Percentiles rank a stretch among this genome's conserved stretches.
Conservation (phyloP, 345 rosid genomes). For the Hibiscus mutabilis region DNA sequence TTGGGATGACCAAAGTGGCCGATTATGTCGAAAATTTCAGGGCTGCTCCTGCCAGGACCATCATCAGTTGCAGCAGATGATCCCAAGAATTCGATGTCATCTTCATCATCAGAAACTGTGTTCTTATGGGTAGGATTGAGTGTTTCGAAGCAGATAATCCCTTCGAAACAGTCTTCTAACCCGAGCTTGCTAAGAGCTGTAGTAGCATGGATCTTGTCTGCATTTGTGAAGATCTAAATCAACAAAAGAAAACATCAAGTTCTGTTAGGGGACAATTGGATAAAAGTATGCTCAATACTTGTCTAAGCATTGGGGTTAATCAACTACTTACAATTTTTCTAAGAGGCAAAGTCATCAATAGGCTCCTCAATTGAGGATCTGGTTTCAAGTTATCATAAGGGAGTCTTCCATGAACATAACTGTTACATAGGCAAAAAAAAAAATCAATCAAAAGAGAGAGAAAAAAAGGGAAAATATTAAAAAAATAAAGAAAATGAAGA, state of each 20-base stretch:
- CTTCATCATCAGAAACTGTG: conserved; percentile 39
- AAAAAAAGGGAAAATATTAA: no score
- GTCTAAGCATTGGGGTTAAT: not conserved
- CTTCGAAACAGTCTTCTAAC: conserved; percentile 85
- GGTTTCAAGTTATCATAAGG: conserved; percentile 86
- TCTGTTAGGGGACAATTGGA: not conserved
- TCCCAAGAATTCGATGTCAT: conserved; percentile 41
- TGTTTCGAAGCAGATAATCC: conserved; percentile 90
- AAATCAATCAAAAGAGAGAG: no score
- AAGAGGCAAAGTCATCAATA: conserved; percentile 65
- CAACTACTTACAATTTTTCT: conserved; percentile 68
- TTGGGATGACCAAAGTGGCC: conserved; percentile 40
- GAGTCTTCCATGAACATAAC: conserved; percentile 82
- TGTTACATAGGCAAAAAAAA: not conserved
- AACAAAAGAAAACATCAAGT: not conserved
- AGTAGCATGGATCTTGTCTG: conserved; percentile 66
- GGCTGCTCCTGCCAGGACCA: not conserved
- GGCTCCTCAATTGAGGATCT: conserved; percentile 72
- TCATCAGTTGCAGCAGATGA: conserved; percentile 8
- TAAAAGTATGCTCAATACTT: not conserved
- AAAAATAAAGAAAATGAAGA: no score
- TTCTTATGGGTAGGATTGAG: conserved; percentile 52
- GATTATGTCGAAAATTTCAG: conserved; percentile 44
- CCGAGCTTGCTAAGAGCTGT: conserved; percentile 69
- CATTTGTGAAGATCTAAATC: conserved; percentile 82